A percentile compares a stretch with the other conserved stretches of the same genome.
Evolutionary conservation across 192 early-diverging fungal species (phyloP).

Genomic region (Backusella tuberculispora): DNA sequence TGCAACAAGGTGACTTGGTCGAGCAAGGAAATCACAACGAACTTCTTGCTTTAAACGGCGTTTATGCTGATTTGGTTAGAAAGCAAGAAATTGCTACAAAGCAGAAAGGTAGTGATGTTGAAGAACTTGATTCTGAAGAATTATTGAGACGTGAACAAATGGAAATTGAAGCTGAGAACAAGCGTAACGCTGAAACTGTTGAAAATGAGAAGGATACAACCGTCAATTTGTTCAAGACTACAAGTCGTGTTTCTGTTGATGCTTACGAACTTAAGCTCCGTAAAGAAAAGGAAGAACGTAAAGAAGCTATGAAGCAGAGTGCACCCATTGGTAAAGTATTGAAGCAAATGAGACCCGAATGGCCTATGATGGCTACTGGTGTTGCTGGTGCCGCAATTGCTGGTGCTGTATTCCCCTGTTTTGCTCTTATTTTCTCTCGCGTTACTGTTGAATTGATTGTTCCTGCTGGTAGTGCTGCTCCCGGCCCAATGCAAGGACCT

Average conservation of each 20-base stretch:
- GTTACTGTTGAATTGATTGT: slow-evolving; percentile 2
- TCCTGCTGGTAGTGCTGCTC: slow-evolving; percentile 29
- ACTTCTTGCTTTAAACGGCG: slow-evolving; percentile 64
- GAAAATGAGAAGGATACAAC: slow-evolving; percentile 1
- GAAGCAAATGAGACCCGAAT: slow-evolving; percentile 53
- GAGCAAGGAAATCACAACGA: slow-evolving; percentile 80
- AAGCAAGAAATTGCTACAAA: slow-evolving; percentile 62
- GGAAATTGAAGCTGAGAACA: slow-evolving; percentile 2
- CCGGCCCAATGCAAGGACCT: slow-evolving; percentile 39
- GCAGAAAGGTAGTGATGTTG: slow-evolving; percentile 1
- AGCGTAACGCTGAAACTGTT: not conserved
- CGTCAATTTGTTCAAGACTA: slow-evolving; percentile 4
- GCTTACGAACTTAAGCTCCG: slow-evolving; percentile 40
- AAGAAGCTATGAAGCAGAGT: slow-evolving; percentile 46
- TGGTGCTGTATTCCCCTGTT: slow-evolving; percentile 78
- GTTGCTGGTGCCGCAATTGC: slow-evolving; percentile 62
- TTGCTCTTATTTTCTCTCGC: slow-evolving; percentile 68
- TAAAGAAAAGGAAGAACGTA: slow-evolving; percentile 41
- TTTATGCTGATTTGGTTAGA: slow-evolving; percentile 67
- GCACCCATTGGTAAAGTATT: slow-evolving; percentile 59
- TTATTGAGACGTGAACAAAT: slow-evolving; percentile 10
- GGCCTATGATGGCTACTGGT: slow-evolving; percentile 57
- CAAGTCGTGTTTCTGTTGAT: not conserved
- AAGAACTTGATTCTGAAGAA: slow-evolving; percentile 3
- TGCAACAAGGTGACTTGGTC: slow-evolving; percentile 67